Base-by-base conservation (phyloP, 495 filamentous ascomycete genomes). In the Daldinia grandis region DNA sequence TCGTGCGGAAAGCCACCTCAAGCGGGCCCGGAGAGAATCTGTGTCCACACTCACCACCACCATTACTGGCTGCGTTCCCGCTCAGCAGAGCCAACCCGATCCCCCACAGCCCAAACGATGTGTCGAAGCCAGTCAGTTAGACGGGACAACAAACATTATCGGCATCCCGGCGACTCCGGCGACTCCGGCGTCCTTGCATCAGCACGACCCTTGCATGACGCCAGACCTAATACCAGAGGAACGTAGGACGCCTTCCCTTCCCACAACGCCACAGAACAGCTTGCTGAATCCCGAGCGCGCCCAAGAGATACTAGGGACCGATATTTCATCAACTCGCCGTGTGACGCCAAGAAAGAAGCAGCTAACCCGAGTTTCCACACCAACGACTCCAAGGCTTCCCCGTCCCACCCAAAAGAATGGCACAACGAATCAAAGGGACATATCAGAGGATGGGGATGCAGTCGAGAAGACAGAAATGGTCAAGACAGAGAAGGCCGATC, bases 1-100 rank as follows among this genome's bases (percentile, higher is more conserved):
- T 12, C 57, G 9, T 31, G 60, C 21, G 21, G 57, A 58, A 42
- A 73, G 10, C 15, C 27, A 61, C 55, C 35, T 50, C 59, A 59
- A 50, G 31, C 54, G 31, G 54, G 9, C n/a, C 64, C 73, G 10
- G 63, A 35, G 31, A 74, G 74, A 55, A 72, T 84, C 68, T 84
- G 83, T 73, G 67, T 85, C 53, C 85, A 86, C 74, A 86, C 81
- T 71, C 85, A 87, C 62, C 84, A 87, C 64, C 84, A 87, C 69
- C 85, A 87, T 76, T 87, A 86, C 78, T 87, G 84, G 85, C 71
- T 85, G 31, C 81, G 79, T 15, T 76, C 78, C 28, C 63, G 55
- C 44, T 67, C 76, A 25, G 56, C 73, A 57, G 72, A 62, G 15
- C 67, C 69, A 35, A 62, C 66, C 14, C 71, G 71, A 42, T 42